Evolutionary conservation across 176 grass and related monocot species (phyloP).

Genomic region (Melocanna baccifera): DNA sequence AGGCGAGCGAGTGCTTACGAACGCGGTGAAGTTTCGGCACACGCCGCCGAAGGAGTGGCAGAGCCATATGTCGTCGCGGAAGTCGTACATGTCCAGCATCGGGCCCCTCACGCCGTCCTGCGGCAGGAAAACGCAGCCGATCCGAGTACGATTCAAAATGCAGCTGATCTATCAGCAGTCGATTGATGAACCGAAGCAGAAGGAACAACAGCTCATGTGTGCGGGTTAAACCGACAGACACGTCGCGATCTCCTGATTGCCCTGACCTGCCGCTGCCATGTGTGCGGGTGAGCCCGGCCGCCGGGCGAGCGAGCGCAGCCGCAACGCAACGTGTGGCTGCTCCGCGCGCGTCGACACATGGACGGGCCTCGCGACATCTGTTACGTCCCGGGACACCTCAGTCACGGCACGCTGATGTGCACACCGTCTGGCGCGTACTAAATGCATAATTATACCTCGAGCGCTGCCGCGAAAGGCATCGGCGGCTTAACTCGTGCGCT

Average conservation of each 20-base stretch:
- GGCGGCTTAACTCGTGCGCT: background rate
- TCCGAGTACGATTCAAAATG: no score
- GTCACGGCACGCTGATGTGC: background rate
- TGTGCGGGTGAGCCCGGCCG: no score
- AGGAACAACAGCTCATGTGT: no score
- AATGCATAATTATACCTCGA: no score
- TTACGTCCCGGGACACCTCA: background rate
- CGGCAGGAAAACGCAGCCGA: background rate
- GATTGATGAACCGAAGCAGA: no score
- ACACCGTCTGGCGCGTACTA: no score
- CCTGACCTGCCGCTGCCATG: no score
- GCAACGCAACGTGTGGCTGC: background rate
- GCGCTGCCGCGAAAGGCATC: no score
- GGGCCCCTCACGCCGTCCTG: constrained; percentile 86
- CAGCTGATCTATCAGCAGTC: no score
- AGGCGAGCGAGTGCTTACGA: constrained; percentile 41
- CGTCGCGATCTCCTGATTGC: no score
- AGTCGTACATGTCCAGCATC: constrained; percentile 99
- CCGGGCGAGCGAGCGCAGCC: background rate
- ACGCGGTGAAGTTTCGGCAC: constrained; percentile 89
- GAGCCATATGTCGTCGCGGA: constrained; percentile 68
- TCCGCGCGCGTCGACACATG: background rate
- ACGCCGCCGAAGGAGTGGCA: constrained; percentile 85
- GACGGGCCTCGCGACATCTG: background rate
- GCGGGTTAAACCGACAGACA: no score